These are phyloP conservation scores for Ophiocordyceps camponoti-rufipedis DNA, from an alignment of 2,329 filamentous ascomycete genomes.

Conservation along the genomic window DNA sequence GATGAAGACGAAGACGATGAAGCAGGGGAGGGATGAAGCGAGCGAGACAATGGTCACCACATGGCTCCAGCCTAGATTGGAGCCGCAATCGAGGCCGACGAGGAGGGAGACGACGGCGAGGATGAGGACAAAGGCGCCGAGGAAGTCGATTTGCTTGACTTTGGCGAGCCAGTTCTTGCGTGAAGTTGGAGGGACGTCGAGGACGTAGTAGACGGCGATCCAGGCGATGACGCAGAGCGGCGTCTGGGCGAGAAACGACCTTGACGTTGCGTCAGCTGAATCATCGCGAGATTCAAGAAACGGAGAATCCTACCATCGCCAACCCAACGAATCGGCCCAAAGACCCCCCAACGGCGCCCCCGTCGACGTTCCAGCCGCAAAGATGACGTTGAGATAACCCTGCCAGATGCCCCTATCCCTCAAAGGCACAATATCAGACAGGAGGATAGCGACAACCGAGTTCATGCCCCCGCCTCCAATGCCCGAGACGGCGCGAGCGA, in stretches of 20 bases:
- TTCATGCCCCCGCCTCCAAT: conserved; percentile 58
- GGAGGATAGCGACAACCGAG: conserved; percentile 47
- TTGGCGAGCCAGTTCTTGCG: conserved; percentile 49
- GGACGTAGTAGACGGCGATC: conserved; percentile 38
- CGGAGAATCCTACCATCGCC: conserved; percentile 44
- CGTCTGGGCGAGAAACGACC: conserved; percentile 54
- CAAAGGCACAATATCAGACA: conserved; percentile 50
- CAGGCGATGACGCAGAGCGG: conserved; percentile 51
- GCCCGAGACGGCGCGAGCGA: conserved; percentile 32
- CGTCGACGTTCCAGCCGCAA: conserved; percentile 44
- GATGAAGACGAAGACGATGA: conserved; percentile 47
- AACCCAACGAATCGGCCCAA: conserved; percentile 54
- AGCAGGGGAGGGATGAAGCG: conserved; percentile 35
- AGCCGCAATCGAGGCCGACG: conserved; percentile 53
- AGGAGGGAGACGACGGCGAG: conserved; percentile 47
- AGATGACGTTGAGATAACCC: conserved; percentile 54
- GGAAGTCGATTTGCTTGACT: conserved; percentile 51
- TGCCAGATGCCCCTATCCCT: conserved; percentile 58
- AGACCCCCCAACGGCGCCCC: conserved; percentile 56
- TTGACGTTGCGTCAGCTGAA: background rate
- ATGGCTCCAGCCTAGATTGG: conserved; percentile 50
- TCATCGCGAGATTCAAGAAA: background rate
- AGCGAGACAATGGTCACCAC: conserved; percentile 39
- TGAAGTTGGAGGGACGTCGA: conserved; percentile 42
- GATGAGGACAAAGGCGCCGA: conserved; percentile 49